phyloP scores from a whole-genome alignment of 768 basidiomycete genomes.

The Pulveroboletus sp. region DNA sequence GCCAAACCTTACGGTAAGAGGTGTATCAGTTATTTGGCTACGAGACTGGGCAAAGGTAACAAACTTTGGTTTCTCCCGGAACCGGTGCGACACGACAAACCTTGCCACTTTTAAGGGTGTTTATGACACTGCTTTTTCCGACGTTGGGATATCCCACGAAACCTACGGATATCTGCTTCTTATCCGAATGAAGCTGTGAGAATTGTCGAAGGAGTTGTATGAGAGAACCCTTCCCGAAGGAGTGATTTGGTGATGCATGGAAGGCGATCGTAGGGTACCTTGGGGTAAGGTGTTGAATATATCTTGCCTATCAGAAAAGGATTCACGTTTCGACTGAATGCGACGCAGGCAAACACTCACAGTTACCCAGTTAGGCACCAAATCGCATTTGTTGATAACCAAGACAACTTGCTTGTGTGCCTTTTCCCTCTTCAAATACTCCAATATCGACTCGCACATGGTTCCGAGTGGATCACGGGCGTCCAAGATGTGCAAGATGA shows the following conservation, averaged over 20 bases:
- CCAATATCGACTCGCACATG: slow-evolving; percentile 88
- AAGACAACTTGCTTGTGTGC: slow-evolving; percentile 96
- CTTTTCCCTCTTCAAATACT: slow-evolving; percentile 93
- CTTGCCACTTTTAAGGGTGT: slow-evolving; percentile 96
- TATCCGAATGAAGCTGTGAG: slow-evolving; percentile 94
- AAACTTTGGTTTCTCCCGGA: slow-evolving; percentile 91
- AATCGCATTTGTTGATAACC: slow-evolving; percentile 96
- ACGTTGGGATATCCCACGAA: slow-evolving; percentile 99
- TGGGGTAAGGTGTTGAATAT: slow-evolving; percentile 92
- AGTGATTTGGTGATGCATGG: slow-evolving; percentile 98
- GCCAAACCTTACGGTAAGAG: slow-evolving; percentile 67
- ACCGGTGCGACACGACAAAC: slow-evolving; percentile 96
- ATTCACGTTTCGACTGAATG: background rate
- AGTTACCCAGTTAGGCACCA: slow-evolving; percentile 98
- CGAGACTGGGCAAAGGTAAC: slow-evolving; percentile 1
- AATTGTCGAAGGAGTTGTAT: slow-evolving; percentile 97
- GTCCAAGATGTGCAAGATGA: slow-evolving; percentile 91
- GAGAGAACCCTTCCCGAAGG: slow-evolving; percentile 97
- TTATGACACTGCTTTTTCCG: slow-evolving; percentile 96
- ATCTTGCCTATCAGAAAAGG: slow-evolving; percentile 63
- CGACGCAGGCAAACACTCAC: slow-evolving; percentile 44
- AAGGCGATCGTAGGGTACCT: slow-evolving; percentile 96
- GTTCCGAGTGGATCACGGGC: slow-evolving; percentile 95
- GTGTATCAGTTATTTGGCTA: background rate
- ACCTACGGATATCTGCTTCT: slow-evolving; percentile 98